Percentiles rank a stretch among this genome's conserved stretches.
Conservation (phyloP, 441 rosid species). For the Populus hybrid region DNA sequence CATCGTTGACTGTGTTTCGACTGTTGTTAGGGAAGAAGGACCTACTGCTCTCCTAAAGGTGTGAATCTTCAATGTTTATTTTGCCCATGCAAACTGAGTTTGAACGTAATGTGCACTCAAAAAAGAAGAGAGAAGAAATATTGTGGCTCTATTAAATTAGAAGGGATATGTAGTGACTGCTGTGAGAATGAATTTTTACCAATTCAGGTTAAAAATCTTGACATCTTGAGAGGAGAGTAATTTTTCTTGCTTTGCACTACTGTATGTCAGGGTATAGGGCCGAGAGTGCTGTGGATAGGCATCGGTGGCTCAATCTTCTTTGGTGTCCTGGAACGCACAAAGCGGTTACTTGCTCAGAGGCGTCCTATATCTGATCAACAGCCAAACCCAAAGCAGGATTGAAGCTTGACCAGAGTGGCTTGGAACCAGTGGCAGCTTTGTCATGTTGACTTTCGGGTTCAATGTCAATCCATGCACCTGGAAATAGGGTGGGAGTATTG, state of each 20-base stretch:
- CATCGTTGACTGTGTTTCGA: conserved; percentile 77
- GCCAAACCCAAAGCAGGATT: background rate
- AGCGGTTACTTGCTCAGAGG: background rate
- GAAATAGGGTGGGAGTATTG: background rate
- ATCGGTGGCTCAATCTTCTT: background rate
- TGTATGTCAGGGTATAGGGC: background rate
- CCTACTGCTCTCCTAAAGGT: conserved; percentile 87
- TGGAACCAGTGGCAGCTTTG: background rate
- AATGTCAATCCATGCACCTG: background rate
- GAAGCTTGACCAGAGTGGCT: background rate
- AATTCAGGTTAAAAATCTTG: background rate
- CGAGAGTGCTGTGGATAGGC: background rate
- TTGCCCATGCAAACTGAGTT: background rate
- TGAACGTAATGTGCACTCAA: background rate
- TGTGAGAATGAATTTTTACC: background rate
- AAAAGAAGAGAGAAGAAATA: background rate
- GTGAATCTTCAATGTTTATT: background rate
- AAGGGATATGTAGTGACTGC: background rate
- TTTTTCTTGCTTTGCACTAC: background rate
- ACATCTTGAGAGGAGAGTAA: background rate
- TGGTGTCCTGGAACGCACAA: background rate
- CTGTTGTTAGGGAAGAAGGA: conserved; percentile 82
- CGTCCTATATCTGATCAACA: background rate
- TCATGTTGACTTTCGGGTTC: background rate
- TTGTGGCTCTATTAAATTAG: background rate